These are phyloP conservation scores for Lactifluus volemus DNA, from an alignment of 768 basidiomycete genomes.

Conservation along the genomic window DNA sequence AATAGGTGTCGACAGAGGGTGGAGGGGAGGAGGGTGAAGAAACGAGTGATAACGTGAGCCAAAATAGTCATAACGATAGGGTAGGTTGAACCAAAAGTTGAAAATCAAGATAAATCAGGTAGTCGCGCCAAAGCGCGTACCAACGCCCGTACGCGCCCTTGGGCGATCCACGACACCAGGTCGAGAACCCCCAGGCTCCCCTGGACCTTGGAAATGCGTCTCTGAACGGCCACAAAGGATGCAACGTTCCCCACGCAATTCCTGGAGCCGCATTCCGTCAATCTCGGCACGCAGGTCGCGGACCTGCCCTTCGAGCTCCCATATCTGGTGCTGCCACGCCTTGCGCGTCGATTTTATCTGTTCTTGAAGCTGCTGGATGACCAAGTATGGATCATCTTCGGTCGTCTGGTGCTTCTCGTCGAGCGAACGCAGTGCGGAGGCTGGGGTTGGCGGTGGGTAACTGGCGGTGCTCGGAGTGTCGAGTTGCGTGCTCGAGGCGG, in stretches of 20 bases:
- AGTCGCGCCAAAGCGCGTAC: conserved; percentile 53
- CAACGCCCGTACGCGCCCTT: conserved; percentile 56
- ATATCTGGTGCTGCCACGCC: conserved; percentile 64
- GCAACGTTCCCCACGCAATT: conserved; percentile 40
- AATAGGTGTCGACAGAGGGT: background rate
- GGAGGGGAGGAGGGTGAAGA: background rate
- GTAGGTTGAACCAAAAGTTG: background rate
- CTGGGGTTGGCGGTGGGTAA: conserved; percentile 28
- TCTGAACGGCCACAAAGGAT: conserved; percentile 50
- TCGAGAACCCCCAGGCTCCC: background rate
- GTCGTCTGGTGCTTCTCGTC: conserved; percentile 29
- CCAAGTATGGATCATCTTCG: conserved; percentile 35
- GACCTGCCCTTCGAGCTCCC: conserved; percentile 69
- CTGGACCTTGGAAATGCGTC: background rate
- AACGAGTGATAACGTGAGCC: background rate
- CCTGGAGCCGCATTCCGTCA: conserved; percentile 41
- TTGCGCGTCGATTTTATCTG: conserved; percentile 49
- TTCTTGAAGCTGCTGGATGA: conserved; percentile 50
- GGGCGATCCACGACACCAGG: conserved; percentile 50
- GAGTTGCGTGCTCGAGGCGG: conserved; percentile 34
- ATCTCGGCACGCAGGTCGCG: conserved; percentile 63
- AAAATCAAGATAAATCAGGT: conserved; percentile 26
- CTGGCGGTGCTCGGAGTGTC: conserved; percentile 44
- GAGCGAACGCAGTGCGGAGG: conserved; percentile 21
- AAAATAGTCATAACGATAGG: conserved; percentile 14